A percentile compares a stretch with the other conserved stretches of the same genome.
phyloP scores from a whole-genome alignment of 768 basidiomycete species.

The Lentinula detonsa region DNA sequence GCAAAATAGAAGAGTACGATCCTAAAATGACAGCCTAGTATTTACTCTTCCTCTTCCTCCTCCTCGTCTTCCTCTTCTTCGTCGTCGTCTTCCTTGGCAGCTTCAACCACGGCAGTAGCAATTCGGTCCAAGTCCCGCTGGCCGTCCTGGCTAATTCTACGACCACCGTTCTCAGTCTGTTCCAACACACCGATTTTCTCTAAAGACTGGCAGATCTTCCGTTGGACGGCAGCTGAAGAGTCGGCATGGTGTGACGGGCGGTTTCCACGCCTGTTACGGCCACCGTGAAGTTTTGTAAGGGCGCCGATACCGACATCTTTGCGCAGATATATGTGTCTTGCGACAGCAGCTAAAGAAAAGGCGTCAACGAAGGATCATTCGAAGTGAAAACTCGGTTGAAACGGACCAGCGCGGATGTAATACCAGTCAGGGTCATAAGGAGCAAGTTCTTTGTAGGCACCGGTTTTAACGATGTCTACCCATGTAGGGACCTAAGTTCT shows the following conservation, averaged over 20 bases:
- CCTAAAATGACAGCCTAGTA: not conserved
- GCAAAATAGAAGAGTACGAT: not conserved
- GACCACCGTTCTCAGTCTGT: slow-evolving; percentile 87
- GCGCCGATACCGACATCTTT: slow-evolving; percentile 94
- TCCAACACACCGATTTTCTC: slow-evolving; percentile 99
- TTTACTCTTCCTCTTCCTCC: slow-evolving; percentile 54
- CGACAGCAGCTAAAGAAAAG: slow-evolving; percentile 72
- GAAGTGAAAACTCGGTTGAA: not conserved
- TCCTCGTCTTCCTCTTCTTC: slow-evolving; percentile 71
- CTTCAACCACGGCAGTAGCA: slow-evolving; percentile 84
- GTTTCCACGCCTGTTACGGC: slow-evolving; percentile 92
- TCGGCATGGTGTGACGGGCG: slow-evolving; percentile 92
- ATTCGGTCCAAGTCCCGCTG: slow-evolving; percentile 94
- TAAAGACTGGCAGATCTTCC: slow-evolving; percentile 92
- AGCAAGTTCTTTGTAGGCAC: slow-evolving; percentile 94
- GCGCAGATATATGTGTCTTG: slow-evolving; percentile 99
- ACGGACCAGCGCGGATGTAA: slow-evolving; percentile 95
- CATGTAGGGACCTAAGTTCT: slow-evolving; percentile 78
- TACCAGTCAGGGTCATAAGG: slow-evolving; percentile 99
- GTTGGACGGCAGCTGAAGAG: slow-evolving; percentile 83
- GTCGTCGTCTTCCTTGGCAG: slow-evolving; percentile 65
- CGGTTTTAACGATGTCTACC: slow-evolving; percentile 99
- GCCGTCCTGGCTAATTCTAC: slow-evolving; percentile 95
- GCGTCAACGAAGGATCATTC: not conserved
- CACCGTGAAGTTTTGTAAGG: slow-evolving; percentile 94